A percentile compares a stretch with the other conserved stretches of the same genome.
Conservation (phyloP, 2,329 filamentous ascomycete species). For the Fusarium sp. region DNA sequence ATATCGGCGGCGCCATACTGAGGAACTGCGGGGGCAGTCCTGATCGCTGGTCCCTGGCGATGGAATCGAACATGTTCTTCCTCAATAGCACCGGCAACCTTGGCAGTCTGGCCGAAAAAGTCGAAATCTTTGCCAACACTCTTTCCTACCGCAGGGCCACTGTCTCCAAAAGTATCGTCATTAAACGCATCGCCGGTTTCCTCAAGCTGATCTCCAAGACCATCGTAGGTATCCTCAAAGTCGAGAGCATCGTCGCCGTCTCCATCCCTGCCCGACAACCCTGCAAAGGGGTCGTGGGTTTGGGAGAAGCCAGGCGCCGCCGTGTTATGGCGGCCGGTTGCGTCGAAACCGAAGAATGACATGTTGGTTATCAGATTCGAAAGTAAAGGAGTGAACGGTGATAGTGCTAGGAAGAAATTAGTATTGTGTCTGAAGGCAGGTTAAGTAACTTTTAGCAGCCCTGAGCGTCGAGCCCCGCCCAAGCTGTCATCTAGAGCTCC, state of each 20-base stretch:
- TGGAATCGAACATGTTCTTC: conserved; percentile 90
- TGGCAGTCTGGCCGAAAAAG: conserved; percentile 93
- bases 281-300: conserved; percentile 86
- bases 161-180: conserved; percentile 87
- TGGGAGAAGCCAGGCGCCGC: conserved; percentile 85
- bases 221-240: conserved; percentile 98
- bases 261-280: conserved; percentile 75
- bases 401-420: conserved; percentile 43
- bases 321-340: conserved; percentile 72
- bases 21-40: conserved; percentile 47
- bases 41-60: conserved; percentile 74
- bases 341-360: conserved; percentile 94
- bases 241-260: conserved; percentile 72
- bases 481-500: conserved; percentile 14
- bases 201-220: conserved; percentile 88
- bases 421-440: conserved; percentile 19
- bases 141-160: conserved; percentile 52
- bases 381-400: conserved; percentile 32
- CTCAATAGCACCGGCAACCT: conserved; percentile 85
- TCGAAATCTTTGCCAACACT: conserved; percentile 93
- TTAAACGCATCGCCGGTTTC: conserved; percentile 96
- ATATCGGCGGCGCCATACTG: conserved; percentile 55
- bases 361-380: conserved; percentile 60
- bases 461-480: conserved; percentile 34
- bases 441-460: conserved; percentile 24